Percentiles rank a stretch among this genome's conserved stretches.
These are phyloP conservation scores for Pythium folliculosum DNA, from an alignment of 352 stramenopile genomes.

Conservation along the genomic window DNA sequence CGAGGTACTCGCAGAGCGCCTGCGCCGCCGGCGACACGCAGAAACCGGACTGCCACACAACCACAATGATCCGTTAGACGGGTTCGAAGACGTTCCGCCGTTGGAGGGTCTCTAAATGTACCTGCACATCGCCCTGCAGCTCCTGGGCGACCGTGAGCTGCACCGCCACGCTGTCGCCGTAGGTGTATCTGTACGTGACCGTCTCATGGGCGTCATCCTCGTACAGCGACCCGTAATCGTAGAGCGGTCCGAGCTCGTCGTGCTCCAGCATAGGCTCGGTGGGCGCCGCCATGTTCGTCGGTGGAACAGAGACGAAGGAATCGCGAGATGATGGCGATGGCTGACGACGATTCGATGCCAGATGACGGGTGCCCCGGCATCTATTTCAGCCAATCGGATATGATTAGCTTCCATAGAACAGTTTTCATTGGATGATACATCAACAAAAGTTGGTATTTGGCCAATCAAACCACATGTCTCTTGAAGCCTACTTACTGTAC, in stretches of 20 bases:
- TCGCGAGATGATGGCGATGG: neutral
- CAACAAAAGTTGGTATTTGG: conserved; percentile 1
- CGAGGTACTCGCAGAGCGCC: conserved; percentile 67
- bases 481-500: conserved; percentile 1
- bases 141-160: conserved; percentile 75
- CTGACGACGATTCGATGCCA: conserved; percentile 6
- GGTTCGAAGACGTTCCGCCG: conserved; percentile 10
- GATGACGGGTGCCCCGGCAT: conserved; percentile 11
- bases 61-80: neutral
- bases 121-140: conserved; percentile 48
- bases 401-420: neutral
- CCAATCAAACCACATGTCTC: conserved; percentile 22
- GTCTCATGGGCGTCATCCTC: conserved; percentile 40
- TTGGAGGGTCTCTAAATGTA: conserved; percentile 11
- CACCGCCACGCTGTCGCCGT: conserved; percentile 58
- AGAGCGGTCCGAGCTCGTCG: conserved; percentile 24
- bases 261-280: conserved; percentile 17
- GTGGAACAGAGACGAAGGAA: conserved; percentile 15
- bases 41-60: conserved; percentile 44
- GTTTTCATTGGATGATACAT: neutral
- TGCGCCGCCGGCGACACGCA: conserved; percentile 74
- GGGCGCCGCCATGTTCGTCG: conserved; percentile 5
- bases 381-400: conserved; percentile 9
- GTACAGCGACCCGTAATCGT: conserved; percentile 24
- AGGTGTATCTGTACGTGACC: conserved; percentile 66